A percentile compares a stretch with the other conserved stretches of the same genome.
Evolutionary conservation across 2,329 filamentous ascomycete genomes (phyloP).

Genomic region (Dendryphion nanum): DNA sequence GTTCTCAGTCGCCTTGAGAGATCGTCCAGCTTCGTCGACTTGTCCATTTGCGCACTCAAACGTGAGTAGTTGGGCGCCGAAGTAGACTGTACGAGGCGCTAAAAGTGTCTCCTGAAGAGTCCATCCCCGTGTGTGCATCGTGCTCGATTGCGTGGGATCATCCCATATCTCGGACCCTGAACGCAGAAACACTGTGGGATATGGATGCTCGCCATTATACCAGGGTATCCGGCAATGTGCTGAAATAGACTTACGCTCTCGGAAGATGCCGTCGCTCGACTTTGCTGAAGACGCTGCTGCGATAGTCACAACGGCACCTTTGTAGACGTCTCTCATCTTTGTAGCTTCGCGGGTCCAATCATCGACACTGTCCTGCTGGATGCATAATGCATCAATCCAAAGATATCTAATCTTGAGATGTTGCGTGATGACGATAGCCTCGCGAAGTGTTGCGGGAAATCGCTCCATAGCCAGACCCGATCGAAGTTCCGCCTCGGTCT

Average conservation of each 20-base stretch:
- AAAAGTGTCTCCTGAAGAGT: no score
- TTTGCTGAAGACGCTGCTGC: constrained; percentile 3
- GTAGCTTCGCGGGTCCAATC: constrained; percentile 4
- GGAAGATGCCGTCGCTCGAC: constrained; percentile 2
- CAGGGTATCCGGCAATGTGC: background rate
- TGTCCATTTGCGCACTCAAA: no score
- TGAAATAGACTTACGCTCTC: background rate
- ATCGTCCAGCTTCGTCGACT: no score
- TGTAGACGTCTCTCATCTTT: constrained; percentile 6
- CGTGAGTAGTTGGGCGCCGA: no score
- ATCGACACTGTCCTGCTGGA: constrained; percentile 3
- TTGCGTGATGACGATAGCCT: constrained; percentile 2
- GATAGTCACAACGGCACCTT: constrained; percentile 6
- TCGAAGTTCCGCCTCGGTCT: background rate
- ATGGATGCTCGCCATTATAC: constrained; percentile 1
- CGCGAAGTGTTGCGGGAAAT: constrained; percentile 4
- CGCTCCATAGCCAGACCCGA: constrained; percentile 1
- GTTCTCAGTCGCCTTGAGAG: no score
- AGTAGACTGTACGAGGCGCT: no score
- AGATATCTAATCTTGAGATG: constrained; percentile 1
- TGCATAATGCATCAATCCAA: constrained; percentile 6
- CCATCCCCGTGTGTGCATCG: no score
- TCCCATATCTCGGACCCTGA: constrained; percentile 3
- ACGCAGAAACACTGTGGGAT: constrained; percentile 1
- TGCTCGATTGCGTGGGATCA: background rate